Evolutionary conservation across 306 rosid genomes (phyloP), one percentile per base, ranked within the genome.

Genomic region (Cicer judaicum): DNA sequence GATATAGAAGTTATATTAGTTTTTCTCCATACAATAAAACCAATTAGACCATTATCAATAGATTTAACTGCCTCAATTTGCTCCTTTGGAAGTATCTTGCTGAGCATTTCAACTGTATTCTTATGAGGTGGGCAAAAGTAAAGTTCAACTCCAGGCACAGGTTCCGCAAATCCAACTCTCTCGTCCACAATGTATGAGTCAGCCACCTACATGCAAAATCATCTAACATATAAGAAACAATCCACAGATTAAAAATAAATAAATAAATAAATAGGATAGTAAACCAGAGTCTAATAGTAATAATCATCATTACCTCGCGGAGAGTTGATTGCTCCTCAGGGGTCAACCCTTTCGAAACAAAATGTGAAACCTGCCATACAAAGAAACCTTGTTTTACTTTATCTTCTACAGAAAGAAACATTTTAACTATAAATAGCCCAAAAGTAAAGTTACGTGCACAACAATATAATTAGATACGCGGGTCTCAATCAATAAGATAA

Each of bases 1-100:
- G 99, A 89, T 74, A 84, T 68, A 34, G 83, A 69, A 21, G 84
- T 87, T 90, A 87, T 84, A 78, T 87, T 88, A 82, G 80, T 57
- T 88, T 88, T 95, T 87, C 98, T 90, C 99, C 99, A 95, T 82
- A 92, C 99, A 95, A 87, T 79, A 86, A 95, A 84, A 87, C 96
- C 99, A 83, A 95, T 88, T 80, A 95, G 87, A 73, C 99, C 99
- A 90, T 85, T 79, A 87, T 92, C 92, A 84, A 95, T 85, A 75
- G 85, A 76, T 85, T 90, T 86, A 80, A 92, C 88, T 82, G 89
- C 90, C 75, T 87, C 98, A 61, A 83, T 48, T 82, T 90, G 91
- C 83, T 90, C 92, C 84, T 83, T 86, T 72, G 89, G 76, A 81
- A 92, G 85, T 82, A 89, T 76, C 80, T 87, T 89, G 89, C 91